Conservation (phyloP, 2,329 filamentous ascomycete genomes). For the Tolypocladium ophioglossoides region DNA sequence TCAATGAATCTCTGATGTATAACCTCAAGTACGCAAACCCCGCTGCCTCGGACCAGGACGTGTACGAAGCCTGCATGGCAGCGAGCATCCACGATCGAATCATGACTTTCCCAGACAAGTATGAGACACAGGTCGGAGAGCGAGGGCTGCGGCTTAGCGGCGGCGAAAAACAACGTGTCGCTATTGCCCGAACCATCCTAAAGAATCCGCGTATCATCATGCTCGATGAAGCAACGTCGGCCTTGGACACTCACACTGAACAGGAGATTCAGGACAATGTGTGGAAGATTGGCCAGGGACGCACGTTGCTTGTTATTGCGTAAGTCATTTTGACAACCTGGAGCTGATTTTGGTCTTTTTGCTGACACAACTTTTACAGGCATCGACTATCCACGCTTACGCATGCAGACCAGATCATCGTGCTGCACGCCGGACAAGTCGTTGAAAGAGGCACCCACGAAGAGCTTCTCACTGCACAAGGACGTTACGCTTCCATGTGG, state of each 20-base stretch:
- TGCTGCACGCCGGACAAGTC: constrained; percentile 66
- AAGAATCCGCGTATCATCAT: constrained; percentile 90
- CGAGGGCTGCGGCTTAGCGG: constrained; percentile 78
- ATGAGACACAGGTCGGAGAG: constrained; percentile 84
- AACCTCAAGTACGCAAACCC: constrained; percentile 87
- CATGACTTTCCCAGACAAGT: constrained; percentile 75
- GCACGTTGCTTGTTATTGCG: constrained; percentile 92
- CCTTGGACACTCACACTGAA: constrained; percentile 84
- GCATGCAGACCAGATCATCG: constrained; percentile 74
- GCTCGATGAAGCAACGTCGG: constrained; percentile 86
- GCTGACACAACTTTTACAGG: constrained; percentile 23
- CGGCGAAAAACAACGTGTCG: constrained; percentile 87
- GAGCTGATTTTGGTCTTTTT: neutral
- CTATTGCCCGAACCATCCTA: constrained; percentile 84
- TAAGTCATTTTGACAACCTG: constrained; percentile 32
- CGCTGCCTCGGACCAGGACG: constrained; percentile 66
- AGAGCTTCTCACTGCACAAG: constrained; percentile 58
- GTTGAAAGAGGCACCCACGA: constrained; percentile 71
- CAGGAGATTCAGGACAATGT: constrained; percentile 87
- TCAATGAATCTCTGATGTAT: constrained; percentile 93
- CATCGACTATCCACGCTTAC: constrained; percentile 81
- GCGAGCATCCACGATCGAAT: constrained; percentile 93
- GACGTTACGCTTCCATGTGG: constrained; percentile 80
- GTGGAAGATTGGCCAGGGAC: constrained; percentile 67
- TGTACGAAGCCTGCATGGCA: constrained; percentile 71